Conservation (phyloP, 2,329 filamentous ascomycete species). For the Pseudocercospora fijiensis region DNA sequence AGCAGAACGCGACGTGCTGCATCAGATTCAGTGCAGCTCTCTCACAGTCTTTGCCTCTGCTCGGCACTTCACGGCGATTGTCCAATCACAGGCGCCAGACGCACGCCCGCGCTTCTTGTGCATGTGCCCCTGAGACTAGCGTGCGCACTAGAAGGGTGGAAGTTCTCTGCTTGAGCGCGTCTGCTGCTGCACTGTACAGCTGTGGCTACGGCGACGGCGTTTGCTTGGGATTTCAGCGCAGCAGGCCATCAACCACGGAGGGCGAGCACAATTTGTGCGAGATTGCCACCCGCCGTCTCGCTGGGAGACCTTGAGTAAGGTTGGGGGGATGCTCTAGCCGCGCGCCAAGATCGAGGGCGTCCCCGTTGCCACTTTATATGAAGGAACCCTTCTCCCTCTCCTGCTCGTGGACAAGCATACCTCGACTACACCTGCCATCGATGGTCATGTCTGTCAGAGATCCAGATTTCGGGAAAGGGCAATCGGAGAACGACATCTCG, state of each 20-base stretch:
- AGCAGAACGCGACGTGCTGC: background rate
- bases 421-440: background rate
- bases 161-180: background rate
- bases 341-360: background rate
- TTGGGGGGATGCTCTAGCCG: background rate
- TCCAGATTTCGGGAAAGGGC: background rate
- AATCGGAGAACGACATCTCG: background rate
- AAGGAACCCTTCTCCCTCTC: background rate
- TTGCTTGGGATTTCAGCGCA: background rate
- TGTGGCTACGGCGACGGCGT: no score
- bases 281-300: background rate
- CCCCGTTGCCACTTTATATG: background rate
- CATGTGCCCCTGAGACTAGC: constrained; percentile 1
- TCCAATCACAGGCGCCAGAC: background rate
- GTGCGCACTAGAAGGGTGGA: background rate
- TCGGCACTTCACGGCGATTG: background rate
- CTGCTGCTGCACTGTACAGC: no score
- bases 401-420: background rate
- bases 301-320: background rate
- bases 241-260: background rate
- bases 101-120: background rate
- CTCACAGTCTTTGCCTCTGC: background rate
- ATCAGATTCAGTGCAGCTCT: background rate
- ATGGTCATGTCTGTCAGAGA: background rate
- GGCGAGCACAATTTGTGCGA: background rate